A percentile compares a stretch with the other conserved stretches of the same genome.
phyloP scores from a whole-genome alignment of 2,329 filamentous ascomycete species.

The Emericellopsis cladophorae region DNA sequence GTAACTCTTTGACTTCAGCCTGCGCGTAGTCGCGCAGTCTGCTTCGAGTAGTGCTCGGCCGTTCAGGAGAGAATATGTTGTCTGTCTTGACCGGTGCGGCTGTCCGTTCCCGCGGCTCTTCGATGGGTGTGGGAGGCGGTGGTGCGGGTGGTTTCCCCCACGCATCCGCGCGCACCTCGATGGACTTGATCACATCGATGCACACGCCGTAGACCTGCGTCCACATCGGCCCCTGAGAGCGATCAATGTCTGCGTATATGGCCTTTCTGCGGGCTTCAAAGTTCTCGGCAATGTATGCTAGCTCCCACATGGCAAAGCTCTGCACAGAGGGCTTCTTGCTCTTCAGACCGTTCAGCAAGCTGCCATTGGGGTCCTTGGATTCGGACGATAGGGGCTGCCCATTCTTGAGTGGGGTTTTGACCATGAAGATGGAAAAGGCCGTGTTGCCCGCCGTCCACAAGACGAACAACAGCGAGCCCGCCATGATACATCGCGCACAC shows the following conservation, averaged over 20 bases:
- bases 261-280: conserved; percentile 65
- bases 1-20: conserved; percentile 16
- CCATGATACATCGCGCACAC: conserved; percentile 40
- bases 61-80: conserved; percentile 26
- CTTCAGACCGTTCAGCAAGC: conserved; percentile 70
- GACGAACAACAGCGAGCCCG: conserved; percentile 54
- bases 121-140: conserved; percentile 9
- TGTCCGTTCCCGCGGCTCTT: conserved; percentile 19
- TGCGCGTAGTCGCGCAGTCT: conserved; percentile 18
- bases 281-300: conserved; percentile 64
- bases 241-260: conserved; percentile 80
- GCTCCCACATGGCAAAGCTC: conserved; percentile 85
- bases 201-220: conserved; percentile 62
- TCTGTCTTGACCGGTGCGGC: conserved; percentile 30
- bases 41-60: conserved; percentile 6
- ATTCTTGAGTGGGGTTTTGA: conserved; percentile 71
- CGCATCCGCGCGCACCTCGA: conserved; percentile 55
- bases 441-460: conserved; percentile 69
- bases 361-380: conserved; percentile 85
- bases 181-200: conserved; percentile 52
- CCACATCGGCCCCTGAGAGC: conserved; percentile 69
- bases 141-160: conserved; percentile 33
- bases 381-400: conserved; percentile 72
- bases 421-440: conserved; percentile 70
- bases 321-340: conserved; percentile 63